These are phyloP conservation scores for Aspergillus quadricinctus DNA, from an alignment of 2,329 filamentous ascomycete genomes.

Conservation along the genomic window DNA sequence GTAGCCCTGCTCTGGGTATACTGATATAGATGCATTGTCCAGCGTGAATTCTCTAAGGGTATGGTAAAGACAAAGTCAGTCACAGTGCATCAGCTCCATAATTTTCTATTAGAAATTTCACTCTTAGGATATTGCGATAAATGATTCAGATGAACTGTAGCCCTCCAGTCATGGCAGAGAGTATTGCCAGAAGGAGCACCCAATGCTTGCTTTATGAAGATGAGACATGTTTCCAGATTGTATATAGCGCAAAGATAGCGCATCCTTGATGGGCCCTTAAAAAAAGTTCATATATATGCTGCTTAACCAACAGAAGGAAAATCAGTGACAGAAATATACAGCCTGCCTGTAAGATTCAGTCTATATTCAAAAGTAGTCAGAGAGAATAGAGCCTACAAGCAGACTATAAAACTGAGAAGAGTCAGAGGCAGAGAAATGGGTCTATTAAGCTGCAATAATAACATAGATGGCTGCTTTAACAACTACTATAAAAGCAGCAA, in stretches of 20 bases:
- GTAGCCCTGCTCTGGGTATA: conserved; percentile 15
- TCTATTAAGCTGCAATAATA: neutral
- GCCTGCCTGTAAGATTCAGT: neutral
- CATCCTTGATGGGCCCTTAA: neutral
- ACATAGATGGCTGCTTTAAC: conserved; percentile 1
- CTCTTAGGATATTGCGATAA: conserved; percentile 8
- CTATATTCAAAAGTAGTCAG: neutral
- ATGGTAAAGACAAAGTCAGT: conserved; percentile 4
- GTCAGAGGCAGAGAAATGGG: neutral
- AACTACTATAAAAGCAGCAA: neutral
- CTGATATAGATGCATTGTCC: conserved; percentile 19
- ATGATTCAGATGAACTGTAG: conserved; percentile 1
- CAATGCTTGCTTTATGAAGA: no score
- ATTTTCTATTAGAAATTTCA: conserved; percentile 3
- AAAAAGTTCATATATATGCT: conserved; percentile 1
- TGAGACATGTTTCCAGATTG: conserved; percentile 3
- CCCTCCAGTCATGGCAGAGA: neutral
- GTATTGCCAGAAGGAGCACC: neutral
- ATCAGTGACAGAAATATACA: conserved; percentile 3
- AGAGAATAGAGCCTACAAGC: neutral
- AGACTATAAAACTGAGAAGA: neutral
- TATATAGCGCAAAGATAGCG: neutral
- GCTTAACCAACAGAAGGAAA: neutral
- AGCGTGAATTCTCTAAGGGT: conserved; percentile 15
- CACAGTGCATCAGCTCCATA: neutral